Evolutionary conservation across 176 grass and related monocot genomes (phyloP).

Genomic region (Eleusine indica): DNA sequence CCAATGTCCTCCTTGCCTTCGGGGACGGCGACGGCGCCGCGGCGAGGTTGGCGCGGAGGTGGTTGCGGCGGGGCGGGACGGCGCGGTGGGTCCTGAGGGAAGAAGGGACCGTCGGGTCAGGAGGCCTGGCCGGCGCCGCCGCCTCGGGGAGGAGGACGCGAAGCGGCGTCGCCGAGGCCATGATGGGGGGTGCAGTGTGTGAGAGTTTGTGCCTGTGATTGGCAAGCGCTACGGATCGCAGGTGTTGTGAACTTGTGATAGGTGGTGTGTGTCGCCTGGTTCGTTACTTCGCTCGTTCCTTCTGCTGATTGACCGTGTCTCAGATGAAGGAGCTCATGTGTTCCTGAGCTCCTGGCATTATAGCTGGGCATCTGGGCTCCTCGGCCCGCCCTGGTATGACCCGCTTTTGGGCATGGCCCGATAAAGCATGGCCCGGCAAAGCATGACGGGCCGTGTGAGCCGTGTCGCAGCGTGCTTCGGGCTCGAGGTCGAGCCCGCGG

Average conservation of each 20-base stretch:
- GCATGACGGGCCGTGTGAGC: too few relatives aligned
- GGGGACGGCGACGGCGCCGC: background rate
- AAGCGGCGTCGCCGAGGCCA: conserved; percentile 58
- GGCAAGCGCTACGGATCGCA: too few relatives aligned
- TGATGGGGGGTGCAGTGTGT: background rate
- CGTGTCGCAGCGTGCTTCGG: too few relatives aligned
- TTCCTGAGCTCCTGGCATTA: too few relatives aligned
- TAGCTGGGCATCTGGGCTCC: too few relatives aligned
- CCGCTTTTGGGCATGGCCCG: too few relatives aligned
- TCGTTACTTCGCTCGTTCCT: too few relatives aligned
- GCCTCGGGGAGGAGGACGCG: conserved; percentile 40
- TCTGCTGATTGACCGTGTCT: too few relatives aligned
- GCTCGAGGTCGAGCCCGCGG: too few relatives aligned
- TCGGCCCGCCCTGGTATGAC: too few relatives aligned
- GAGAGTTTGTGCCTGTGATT: conserved; percentile 8
- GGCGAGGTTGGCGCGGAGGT: background rate
- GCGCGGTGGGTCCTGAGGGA: conserved; percentile 9
- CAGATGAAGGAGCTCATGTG: too few relatives aligned
- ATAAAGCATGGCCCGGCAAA: too few relatives aligned
- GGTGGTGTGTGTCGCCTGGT: background rate
- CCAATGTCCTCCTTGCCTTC: background rate
- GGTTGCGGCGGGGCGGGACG: background rate
- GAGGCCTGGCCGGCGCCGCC: background rate
- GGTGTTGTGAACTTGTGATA: background rate
- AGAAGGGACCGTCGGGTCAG: background rate